These are phyloP conservation scores for Pseudocercospora cruenta DNA, from an alignment of 2,329 filamentous ascomycete genomes.

Conservation along the genomic window DNA sequence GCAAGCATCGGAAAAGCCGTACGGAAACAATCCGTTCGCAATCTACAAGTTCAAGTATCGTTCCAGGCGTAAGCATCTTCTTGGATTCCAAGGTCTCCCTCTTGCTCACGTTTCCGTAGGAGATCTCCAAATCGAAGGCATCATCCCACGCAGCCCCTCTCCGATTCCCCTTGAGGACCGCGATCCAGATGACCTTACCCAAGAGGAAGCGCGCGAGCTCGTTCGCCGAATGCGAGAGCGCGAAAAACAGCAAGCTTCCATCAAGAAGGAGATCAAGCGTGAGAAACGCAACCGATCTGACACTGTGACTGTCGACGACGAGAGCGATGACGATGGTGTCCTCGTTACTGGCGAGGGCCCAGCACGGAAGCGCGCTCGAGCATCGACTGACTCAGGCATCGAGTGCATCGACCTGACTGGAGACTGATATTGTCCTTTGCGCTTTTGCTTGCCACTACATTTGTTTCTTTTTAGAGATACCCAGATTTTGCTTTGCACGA, in stretches of 20 bases:
- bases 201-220: conserved; percentile 33
- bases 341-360: conserved; percentile 14
- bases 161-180: conserved; percentile 34
- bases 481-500: neutral
- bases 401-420: conserved; percentile 33
- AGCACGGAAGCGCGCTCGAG: conserved; percentile 18
- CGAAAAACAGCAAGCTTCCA: conserved; percentile 7
- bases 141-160: conserved; percentile 33
- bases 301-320: conserved; percentile 17
- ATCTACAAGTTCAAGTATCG: conserved; percentile 34
- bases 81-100: neutral
- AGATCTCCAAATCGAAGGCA: conserved; percentile 35
- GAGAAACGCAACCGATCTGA: conserved; percentile 29
- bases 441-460: no score
- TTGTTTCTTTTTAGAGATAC: neutral
- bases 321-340: conserved; percentile 25
- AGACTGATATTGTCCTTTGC: conserved; percentile 17
- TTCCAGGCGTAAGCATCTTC: conserved; percentile 28
- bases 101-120: conserved; percentile 21
- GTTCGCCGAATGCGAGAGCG: conserved; percentile 21
- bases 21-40: conserved; percentile 27
- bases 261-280: conserved; percentile 27
- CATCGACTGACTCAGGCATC: conserved; percentile 25
- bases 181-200: conserved; percentile 30
- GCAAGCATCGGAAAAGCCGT: conserved; percentile 17